phyloP scores from a whole-genome alignment of 2,329 filamentous ascomycete species.

The Claviceps pazoutovae region DNA sequence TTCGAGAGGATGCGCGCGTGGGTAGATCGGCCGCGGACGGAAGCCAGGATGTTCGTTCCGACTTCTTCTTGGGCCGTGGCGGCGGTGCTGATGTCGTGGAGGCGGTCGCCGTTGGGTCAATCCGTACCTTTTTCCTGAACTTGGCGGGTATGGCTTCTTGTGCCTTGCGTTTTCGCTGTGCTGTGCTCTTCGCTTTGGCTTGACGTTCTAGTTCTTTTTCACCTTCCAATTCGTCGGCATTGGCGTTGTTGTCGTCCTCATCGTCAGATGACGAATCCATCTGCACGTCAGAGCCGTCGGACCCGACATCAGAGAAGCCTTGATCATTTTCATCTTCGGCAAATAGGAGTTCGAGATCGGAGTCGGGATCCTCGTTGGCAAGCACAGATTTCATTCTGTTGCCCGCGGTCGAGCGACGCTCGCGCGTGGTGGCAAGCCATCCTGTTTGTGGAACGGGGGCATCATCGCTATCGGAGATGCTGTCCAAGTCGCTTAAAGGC shows the following conservation, averaged over 20 bases:
- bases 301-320: conserved; percentile 56
- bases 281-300: conserved; percentile 59
- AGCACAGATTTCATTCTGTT: conserved; percentile 71
- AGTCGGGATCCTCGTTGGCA: conserved; percentile 56
- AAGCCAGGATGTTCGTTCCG: conserved; percentile 45
- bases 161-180: conserved; percentile 66
- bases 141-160: conserved; percentile 58
- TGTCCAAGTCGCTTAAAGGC: conserved; percentile 12
- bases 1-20: conserved; percentile 42
- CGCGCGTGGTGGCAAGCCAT: conserved; percentile 60
- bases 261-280: conserved; percentile 79
- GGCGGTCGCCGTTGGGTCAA: conserved; percentile 37
- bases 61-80: conserved; percentile 44
- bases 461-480: conserved; percentile 23
- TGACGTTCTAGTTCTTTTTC: conserved; percentile 75
- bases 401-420: conserved; percentile 68
- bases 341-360: conserved; percentile 61
- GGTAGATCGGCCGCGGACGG: conserved; percentile 40
- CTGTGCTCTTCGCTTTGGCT: conserved; percentile 52
- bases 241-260: conserved; percentile 52
- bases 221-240: conserved; percentile 60
- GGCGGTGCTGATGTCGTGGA: conserved; percentile 25
- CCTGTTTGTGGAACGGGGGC: conserved; percentile 33
- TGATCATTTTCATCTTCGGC: conserved; percentile 56
- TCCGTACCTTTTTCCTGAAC: conserved; percentile 64